A percentile compares a stretch with the other conserved stretches of the same genome.
Evolutionary conservation across 139 green algal species (phyloP).

Genomic region (Desmodesmus armatus): DNA sequence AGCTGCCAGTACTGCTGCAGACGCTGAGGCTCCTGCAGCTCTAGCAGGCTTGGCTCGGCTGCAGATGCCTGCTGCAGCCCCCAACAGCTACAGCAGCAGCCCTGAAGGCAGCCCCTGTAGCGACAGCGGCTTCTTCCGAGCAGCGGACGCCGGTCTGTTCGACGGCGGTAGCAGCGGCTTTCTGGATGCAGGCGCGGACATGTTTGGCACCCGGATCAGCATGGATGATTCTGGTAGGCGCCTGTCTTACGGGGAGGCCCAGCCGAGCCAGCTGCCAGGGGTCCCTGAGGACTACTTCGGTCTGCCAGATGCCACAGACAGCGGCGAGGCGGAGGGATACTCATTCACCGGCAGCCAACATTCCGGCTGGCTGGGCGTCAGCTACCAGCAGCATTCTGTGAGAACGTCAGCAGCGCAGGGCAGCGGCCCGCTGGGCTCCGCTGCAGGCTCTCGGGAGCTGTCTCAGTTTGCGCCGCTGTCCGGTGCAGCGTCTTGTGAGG

Average conservation of each 20-base stretch:
- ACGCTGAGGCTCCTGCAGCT: background rate
- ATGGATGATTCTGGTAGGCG: slow-evolving; percentile 5
- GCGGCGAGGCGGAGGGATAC: background rate
- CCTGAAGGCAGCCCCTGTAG: slow-evolving; percentile 20
- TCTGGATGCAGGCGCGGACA: slow-evolving; percentile 22
- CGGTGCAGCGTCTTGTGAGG: no score
- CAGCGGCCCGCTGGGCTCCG: no score
- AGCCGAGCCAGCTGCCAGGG: background rate
- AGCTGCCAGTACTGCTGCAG: background rate
- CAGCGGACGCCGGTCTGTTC: background rate
- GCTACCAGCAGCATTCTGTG: slow-evolving; percentile 16
- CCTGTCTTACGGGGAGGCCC: no score
- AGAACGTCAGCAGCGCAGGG: background rate
- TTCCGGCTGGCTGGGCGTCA: slow-evolving; percentile 28
- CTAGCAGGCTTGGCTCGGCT: background rate
- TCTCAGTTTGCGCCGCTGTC: no score
- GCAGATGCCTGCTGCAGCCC: background rate
- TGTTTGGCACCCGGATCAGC: slow-evolving; percentile 39
- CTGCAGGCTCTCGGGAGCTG: no score
- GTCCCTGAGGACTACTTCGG: background rate
- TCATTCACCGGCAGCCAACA: background rate
- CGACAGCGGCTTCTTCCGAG: slow-evolving; percentile 32
- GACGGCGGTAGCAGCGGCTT: background rate
- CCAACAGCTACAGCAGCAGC: background rate
- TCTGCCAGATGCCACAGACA: background rate